phyloP scores from a whole-genome alignment of 2,329 filamentous ascomycete genomes.

The Dothidotthia symphoricarpi region DNA sequence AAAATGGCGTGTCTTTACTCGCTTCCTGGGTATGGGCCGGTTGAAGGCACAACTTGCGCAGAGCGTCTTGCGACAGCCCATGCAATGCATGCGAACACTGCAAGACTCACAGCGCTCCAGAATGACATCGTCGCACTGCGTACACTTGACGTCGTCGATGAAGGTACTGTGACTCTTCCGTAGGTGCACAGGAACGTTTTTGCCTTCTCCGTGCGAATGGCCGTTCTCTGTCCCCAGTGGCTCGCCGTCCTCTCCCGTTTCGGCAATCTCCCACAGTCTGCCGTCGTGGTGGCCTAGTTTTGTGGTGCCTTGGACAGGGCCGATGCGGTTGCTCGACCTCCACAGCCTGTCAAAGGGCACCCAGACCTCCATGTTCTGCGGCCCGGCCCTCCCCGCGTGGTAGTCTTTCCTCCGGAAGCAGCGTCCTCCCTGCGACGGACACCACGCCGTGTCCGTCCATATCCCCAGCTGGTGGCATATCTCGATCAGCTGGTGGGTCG shows the following conservation, averaged over 20 bases:
- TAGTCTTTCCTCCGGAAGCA: slow-evolving; percentile 59
- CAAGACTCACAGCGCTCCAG: slow-evolving; percentile 60
- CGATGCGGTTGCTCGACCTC: slow-evolving; percentile 60
- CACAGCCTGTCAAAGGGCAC: slow-evolving; percentile 62
- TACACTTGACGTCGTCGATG: slow-evolving; percentile 54
- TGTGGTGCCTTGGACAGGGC: slow-evolving; percentile 39
- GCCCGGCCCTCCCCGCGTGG: slow-evolving; percentile 55
- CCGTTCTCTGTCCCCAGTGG: slow-evolving; percentile 52
- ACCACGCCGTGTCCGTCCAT: slow-evolving; percentile 63
- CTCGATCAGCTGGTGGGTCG: slow-evolving; percentile 59
- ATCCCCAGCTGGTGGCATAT: slow-evolving; percentile 59
- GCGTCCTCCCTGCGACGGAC: slow-evolving; percentile 57
- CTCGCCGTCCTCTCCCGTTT: slow-evolving; percentile 56
- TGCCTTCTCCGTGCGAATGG: slow-evolving; percentile 50
- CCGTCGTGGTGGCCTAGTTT: slow-evolving; percentile 47
- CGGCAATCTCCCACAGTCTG: slow-evolving; percentile 56
- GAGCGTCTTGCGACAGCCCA: slow-evolving; percentile 59
- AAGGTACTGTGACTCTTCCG: slow-evolving; percentile 55
- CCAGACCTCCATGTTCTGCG: slow-evolving; percentile 59
- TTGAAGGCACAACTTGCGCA: slow-evolving; percentile 61
- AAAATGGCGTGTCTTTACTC: slow-evolving; percentile 41
- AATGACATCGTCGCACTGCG: slow-evolving; percentile 55
- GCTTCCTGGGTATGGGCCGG: slow-evolving; percentile 49
- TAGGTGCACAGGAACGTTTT: slow-evolving; percentile 54
- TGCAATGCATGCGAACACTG: slow-evolving; percentile 61